A percentile compares a stretch with the other conserved stretches of the same genome.
phyloP scores from a whole-genome alignment of 208 protist genomes.

The Wallacemonas sp. region DNA sequence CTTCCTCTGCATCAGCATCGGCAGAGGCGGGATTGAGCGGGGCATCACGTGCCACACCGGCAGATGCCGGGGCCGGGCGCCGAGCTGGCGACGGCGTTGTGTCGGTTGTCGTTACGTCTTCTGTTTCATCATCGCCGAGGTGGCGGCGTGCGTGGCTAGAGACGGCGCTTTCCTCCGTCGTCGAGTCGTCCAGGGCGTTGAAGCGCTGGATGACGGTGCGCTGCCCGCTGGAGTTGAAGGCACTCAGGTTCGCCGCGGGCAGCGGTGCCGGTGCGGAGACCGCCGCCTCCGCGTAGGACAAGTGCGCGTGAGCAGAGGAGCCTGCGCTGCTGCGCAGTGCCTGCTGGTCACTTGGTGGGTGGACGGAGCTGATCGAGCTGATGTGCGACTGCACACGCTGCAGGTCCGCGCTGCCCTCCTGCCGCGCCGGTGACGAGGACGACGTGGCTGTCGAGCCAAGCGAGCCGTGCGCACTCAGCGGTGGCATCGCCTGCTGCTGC shows the following conservation, averaged over 20 bases:
- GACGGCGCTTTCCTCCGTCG: constrained; percentile 15
- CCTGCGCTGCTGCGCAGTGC: constrained; percentile 10
- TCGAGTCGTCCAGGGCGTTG: constrained; percentile 33
- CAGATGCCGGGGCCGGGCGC: no score
- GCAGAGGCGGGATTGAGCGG: not conserved
- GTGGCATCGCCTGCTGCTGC: constrained; percentile 7
- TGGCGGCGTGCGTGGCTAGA: constrained; percentile 17
- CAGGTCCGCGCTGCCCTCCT: constrained; percentile 10
- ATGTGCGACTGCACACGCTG: constrained; percentile 24
- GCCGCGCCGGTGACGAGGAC: not conserved
- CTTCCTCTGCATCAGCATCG: not conserved
- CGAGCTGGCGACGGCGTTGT: constrained; percentile 7
- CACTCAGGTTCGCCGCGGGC: not conserved
- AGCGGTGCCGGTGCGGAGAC: not conserved
- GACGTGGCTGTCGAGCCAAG: not conserved
- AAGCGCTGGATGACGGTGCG: constrained; percentile 34
- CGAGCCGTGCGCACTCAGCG: not conserved
- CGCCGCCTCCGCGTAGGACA: not conserved
- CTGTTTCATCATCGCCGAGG: constrained; percentile 22
- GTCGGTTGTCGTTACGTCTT: constrained; percentile 24
- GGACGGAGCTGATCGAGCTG: constrained; percentile 44
- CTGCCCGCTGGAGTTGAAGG: constrained; percentile 15
- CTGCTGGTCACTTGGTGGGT: constrained; percentile 15
- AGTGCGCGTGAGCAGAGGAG: not conserved
- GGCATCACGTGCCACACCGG: no score